These are phyloP conservation scores for Amauroascus niger DNA, from an alignment of 2,329 filamentous ascomycete species.

Conservation along the genomic window DNA sequence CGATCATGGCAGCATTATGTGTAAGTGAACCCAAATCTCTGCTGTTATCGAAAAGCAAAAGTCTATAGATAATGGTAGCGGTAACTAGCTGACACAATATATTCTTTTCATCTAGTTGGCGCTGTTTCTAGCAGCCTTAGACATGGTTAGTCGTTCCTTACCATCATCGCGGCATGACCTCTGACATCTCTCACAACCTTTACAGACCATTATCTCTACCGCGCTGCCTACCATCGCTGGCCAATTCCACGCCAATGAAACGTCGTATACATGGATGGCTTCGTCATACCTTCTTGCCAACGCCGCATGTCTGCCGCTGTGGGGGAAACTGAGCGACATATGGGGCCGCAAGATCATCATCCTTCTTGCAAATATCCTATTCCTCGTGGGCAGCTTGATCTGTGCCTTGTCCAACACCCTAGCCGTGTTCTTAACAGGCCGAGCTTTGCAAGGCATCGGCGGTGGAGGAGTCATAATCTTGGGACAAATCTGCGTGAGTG, in stretches of 20 bases:
- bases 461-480: conserved; percentile 55
- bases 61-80: no score
- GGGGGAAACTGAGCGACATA: conserved; percentile 57
- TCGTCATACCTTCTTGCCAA: conserved; percentile 30
- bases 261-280: conserved; percentile 33
- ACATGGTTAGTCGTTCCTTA: conserved; percentile 38
- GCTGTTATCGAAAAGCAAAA: not conserved
- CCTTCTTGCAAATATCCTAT: conserved; percentile 51
- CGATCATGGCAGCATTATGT: conserved; percentile 17
- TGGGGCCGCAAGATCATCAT: conserved; percentile 57
- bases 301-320: conserved; percentile 39
- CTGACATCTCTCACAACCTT: not conserved
- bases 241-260: conserved; percentile 26
- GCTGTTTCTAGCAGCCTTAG: conserved; percentile 52
- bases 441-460: conserved; percentile 54
- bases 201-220: conserved; percentile 28
- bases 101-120: conserved; percentile 37
- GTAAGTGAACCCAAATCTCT: conserved; percentile 9
- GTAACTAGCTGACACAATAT: not conserved
- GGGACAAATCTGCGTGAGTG: conserved; percentile 54
- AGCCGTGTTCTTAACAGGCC: conserved; percentile 51
- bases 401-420: conserved; percentile 49
- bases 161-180: not conserved
- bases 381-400: conserved; percentile 53
- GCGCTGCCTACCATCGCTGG: conserved; percentile 29